Conservation (phyloP, 805 yeast genomes). For the Kregervanrija pseudodelftensis region DNA sequence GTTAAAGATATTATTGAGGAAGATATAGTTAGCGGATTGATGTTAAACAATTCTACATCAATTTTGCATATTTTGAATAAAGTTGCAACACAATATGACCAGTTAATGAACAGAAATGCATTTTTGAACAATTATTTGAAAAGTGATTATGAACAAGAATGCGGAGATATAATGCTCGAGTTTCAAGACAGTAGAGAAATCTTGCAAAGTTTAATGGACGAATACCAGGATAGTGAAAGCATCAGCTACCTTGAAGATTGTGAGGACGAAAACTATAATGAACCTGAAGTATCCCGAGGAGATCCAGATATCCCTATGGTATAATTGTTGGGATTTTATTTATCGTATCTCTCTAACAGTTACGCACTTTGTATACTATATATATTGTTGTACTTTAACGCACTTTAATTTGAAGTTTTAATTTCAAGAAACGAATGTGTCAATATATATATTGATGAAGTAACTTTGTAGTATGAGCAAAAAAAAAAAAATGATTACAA, state of each 20-base stretch:
- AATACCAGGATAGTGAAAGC: constrained; percentile 37
- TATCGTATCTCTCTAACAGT: too few species aligned
- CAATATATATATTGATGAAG: too few species aligned
- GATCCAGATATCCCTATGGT: too few species aligned
- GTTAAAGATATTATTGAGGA: constrained; percentile 24
- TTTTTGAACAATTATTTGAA: constrained; percentile 70
- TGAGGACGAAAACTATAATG: constrained; percentile 24
- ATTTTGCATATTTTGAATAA: constrained; percentile 57
- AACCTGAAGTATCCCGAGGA: too few species aligned
- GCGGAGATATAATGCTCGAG: constrained; percentile 41
- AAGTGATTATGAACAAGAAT: constrained; percentile 36
- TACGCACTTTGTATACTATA: too few species aligned
- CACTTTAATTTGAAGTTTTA: too few species aligned
- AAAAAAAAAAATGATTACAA: too few species aligned
- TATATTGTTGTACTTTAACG: too few species aligned
- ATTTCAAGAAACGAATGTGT: too few species aligned
- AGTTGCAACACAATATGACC: constrained; percentile 66
- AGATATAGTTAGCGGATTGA: constrained; percentile 56
- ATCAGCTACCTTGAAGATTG: constrained; percentile 41
- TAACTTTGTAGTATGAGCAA: too few species aligned
- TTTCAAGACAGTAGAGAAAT: constrained; percentile 43
- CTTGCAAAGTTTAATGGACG: constrained; percentile 38
- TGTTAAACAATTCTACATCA: constrained; percentile 77
- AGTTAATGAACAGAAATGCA: constrained; percentile 71
- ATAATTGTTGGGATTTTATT: too few species aligned